Percentiles rank a stretch among this genome's conserved stretches.
phyloP scores from a whole-genome alignment of 345 rosid species.

The Eucalyptus sp. region DNA sequence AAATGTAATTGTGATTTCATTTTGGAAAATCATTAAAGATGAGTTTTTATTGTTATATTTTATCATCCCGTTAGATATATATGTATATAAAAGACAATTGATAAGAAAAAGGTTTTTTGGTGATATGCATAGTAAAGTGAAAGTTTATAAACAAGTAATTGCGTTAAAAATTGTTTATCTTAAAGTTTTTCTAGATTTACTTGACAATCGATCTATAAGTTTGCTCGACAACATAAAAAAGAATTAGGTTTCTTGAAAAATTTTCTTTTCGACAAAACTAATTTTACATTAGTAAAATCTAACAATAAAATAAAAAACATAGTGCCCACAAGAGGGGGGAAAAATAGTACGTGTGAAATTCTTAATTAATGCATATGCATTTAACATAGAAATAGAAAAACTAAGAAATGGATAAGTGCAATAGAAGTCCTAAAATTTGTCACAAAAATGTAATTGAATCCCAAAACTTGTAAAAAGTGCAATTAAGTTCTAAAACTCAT shows the following conservation, averaged over 20 bases:
- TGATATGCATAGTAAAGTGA: not conserved
- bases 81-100: no score
- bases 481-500: no score
- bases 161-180: not conserved
- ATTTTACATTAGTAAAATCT: not conserved
- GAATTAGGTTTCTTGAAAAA: not conserved
- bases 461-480: no score
- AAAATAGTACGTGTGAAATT: not conserved
- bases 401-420: not conserved
- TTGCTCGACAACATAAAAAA: not conserved
- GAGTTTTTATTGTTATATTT: not conserved
- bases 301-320: no score
- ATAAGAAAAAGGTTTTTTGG: no score
- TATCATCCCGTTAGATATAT: not conserved
- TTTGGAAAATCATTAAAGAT: no score
- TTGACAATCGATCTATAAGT: not conserved
- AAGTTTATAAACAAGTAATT: not conserved
- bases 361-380: no score
- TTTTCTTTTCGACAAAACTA: not conserved
- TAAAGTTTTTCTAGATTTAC: not conserved
- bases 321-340: not conserved
- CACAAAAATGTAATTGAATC: no score
- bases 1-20: not conserved
- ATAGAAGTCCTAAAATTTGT: no score
- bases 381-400: no score